Conservation (phyloP, 2,329 filamentous ascomycete species). For the Chrysoporthe austroafricana region DNA sequence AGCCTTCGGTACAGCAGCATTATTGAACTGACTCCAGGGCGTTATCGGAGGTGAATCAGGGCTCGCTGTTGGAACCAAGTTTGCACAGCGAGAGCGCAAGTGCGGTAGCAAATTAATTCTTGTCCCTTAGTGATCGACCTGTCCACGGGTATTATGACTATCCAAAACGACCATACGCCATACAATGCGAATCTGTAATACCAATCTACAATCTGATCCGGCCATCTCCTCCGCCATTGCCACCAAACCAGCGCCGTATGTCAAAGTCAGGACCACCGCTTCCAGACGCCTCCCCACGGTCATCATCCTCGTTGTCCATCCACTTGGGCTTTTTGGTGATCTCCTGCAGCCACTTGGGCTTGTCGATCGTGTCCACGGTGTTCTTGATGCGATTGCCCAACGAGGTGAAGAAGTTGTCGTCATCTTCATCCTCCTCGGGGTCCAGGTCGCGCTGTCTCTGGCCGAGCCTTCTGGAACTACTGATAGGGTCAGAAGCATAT, state of each 20-base stretch:
- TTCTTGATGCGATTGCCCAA: slow-evolving; percentile 88
- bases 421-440: slow-evolving; percentile 50
- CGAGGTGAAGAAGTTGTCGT: slow-evolving; percentile 80
- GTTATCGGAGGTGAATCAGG: too few relatives aligned
- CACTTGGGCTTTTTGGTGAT: slow-evolving; percentile 78
- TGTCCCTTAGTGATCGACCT: background rate
- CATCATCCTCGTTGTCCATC: slow-evolving; percentile 68
- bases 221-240: slow-evolving; percentile 44
- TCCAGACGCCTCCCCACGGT: slow-evolving; percentile 33
- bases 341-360: slow-evolving; percentile 81
- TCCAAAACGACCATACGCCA: slow-evolving; percentile 14
- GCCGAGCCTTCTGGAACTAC: slow-evolving; percentile 37
- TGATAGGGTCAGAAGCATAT: slow-evolving; percentile 29
- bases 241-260: slow-evolving; percentile 63
- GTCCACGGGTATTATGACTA: slow-evolving; percentile 15
- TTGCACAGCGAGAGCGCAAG: too few relatives aligned
- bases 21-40: too few relatives aligned
- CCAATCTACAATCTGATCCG: slow-evolving; percentile 37
- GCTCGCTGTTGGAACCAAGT: too few relatives aligned
- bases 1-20: too few relatives aligned
- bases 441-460: slow-evolving; percentile 32
- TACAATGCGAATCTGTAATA: slow-evolving; percentile 14
- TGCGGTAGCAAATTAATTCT: background rate
- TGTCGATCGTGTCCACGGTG: slow-evolving; percentile 81
- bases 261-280: slow-evolving; percentile 42